Percentiles rank a stretch among this genome's conserved stretches.
These are phyloP conservation scores for Citrus mangshanensis DNA, from an alignment of 345 rosid species.

Conservation along the genomic window DNA sequence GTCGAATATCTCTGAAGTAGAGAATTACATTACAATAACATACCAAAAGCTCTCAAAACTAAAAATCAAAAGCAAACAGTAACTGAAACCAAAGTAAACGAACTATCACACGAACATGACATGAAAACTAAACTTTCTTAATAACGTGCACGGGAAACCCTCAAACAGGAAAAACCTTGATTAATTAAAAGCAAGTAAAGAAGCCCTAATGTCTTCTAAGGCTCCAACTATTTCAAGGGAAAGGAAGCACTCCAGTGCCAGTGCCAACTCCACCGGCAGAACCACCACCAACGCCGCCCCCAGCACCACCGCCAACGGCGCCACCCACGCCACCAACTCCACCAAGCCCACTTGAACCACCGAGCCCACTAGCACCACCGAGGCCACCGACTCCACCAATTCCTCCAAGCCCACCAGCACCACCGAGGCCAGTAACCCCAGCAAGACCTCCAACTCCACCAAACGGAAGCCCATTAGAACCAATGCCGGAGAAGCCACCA, in stretches of 20 bases:
- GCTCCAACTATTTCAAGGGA: slow-evolving; percentile 28
- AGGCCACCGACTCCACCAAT: slow-evolving; percentile 50
- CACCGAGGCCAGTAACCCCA: slow-evolving; percentile 45
- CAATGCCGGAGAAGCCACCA: slow-evolving; percentile 60
- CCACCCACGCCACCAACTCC: slow-evolving; percentile 28
- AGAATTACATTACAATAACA: background rate
- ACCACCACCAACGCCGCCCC: slow-evolving; percentile 8
- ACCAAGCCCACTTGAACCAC: slow-evolving; percentile 28
- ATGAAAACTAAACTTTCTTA: background rate
- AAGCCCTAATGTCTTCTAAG: background rate
- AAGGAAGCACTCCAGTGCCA: slow-evolving; percentile 37
- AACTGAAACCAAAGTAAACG: background rate
- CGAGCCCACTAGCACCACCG: slow-evolving; percentile 31
- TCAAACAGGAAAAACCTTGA: background rate
- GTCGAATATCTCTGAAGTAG: background rate
- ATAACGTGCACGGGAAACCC: background rate
- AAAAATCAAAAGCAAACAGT: background rate
- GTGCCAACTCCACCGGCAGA: slow-evolving; percentile 4
- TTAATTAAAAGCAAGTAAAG: too few relatives aligned
- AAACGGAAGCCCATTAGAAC: slow-evolving; percentile 46
- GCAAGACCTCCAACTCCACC: slow-evolving; percentile 54
- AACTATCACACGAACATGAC: background rate
- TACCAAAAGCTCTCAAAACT: background rate
- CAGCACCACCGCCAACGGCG: background rate
- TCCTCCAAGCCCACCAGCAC: slow-evolving; percentile 1